These are phyloP conservation scores for Amphibolis antarctica DNA, from an alignment of 106 monocot species.

Conservation along the genomic window DNA sequence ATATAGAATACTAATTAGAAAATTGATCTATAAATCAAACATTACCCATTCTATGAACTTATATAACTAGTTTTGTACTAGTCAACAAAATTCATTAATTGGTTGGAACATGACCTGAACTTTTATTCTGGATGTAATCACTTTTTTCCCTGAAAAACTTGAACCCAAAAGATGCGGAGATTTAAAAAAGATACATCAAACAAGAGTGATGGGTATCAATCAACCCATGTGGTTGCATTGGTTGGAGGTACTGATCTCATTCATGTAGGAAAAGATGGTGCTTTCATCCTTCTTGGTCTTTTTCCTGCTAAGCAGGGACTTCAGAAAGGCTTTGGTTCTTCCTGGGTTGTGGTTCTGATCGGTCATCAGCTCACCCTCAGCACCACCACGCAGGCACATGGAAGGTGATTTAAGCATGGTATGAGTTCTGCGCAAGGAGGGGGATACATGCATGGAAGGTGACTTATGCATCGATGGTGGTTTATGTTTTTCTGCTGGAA, in stretches of 20 bases:
- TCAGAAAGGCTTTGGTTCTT: constrained; percentile 56
- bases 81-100: too few relatives aligned
- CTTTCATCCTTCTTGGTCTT: constrained; percentile 71
- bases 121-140: too few relatives aligned
- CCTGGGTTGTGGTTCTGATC: constrained; percentile 33
- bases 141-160: too few relatives aligned
- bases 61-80: too few relatives aligned
- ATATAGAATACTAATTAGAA: too few relatives aligned
- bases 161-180: too few relatives aligned
- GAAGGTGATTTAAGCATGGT: neutral
- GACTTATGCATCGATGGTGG: neutral
- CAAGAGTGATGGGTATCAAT: neutral
- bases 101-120: too few relatives aligned
- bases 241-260: constrained; percentile 40
- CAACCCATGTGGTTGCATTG: neutral
- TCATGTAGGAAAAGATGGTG: constrained; percentile 47
- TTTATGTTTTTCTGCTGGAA: constrained; percentile 1
- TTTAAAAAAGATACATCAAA: neutral
- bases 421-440: neutral
- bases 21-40: too few relatives aligned
- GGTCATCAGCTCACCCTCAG: constrained; percentile 31
- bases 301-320: constrained; percentile 62
- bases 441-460: neutral
- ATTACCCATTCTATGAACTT: too few relatives aligned
- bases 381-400: constrained; percentile 33